Percentiles rank a stretch among this genome's conserved stretches.
Evolutionary conservation across 768 basidiomycete genomes (phyloP).

Genomic region (Lactarius indigo): DNA sequence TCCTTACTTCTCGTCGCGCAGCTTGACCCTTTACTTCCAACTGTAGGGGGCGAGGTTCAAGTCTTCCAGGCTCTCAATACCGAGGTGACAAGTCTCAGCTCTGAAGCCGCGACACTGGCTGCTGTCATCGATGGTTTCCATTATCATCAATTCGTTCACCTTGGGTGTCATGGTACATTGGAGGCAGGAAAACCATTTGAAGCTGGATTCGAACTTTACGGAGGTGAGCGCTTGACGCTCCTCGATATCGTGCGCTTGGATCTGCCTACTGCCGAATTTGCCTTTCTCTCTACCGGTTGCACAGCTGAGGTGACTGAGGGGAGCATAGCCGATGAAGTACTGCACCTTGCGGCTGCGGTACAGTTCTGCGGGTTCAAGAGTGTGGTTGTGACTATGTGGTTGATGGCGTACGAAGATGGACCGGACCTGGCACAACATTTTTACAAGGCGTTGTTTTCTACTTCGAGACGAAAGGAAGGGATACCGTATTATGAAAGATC

Average conservation of each 20-base stretch:
- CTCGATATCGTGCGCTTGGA: neutral
- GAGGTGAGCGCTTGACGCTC: neutral
- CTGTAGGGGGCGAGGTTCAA: neutral
- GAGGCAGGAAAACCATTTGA: neutral
- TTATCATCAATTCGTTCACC: neutral
- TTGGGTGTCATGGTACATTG: slow-evolving; percentile 6
- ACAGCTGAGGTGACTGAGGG: neutral
- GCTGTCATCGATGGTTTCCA: neutral
- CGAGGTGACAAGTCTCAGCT: neutral
- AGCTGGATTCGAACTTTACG: neutral
- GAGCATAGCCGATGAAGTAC: neutral
- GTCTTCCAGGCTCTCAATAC: neutral
- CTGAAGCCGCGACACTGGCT: no score
- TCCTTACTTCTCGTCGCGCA: neutral
- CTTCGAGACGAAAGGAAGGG: no score
- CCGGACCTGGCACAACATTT: no score
- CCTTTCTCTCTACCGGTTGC: slow-evolving; percentile 3
- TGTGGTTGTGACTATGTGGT: slow-evolving; percentile 2
- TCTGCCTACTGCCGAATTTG: neutral
- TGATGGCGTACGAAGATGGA: neutral
- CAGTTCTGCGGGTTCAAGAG: neutral
- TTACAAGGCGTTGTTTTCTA: no score
- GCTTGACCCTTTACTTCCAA: neutral
- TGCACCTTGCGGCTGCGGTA: no score
- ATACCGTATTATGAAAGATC: no score